Evolutionary conservation across 2,329 filamentous ascomycete species (phyloP), one percentile per base, ranked within the genome.

Genomic region (Fusarium agapanthi): DNA sequence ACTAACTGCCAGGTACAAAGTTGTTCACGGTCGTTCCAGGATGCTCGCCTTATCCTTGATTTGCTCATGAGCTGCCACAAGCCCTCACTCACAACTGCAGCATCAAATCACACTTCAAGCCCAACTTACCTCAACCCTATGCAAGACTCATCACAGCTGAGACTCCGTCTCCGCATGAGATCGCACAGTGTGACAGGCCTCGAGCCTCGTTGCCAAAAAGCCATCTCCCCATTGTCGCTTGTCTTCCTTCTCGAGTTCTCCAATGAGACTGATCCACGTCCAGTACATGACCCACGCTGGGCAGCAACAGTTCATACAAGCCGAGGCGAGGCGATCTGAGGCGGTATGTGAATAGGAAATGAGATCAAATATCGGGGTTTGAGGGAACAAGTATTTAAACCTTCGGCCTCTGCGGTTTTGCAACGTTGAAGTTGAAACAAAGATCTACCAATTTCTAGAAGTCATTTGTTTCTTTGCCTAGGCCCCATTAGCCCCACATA

Each of bases 221-320:
- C 38, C 71, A 61, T 76, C 67, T 71, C 66, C 56, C 66, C 73
- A 66, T 69, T 66, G 43, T 69, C 47, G 58, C 61, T 65, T 57
- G 53, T 58, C 43, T 47, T 53, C 41, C 43, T 47, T n/a, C 51
- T n/a, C 32, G 24, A 43, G 44, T 55, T 47, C 72, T 77, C 74
- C 75, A 80, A 80, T 80, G 40, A 69, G 67, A 73, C 68, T 50
- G 56, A 75, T 75, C 75, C 76, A 79, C 78, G 77, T 79, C 77
- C 71, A 30, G 66, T 50, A 51, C 59, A 50, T 59, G 50, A 58
- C 61, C 67, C 75, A 68, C 59, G 72, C 77, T 75, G 76, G 77
- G 79, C 76, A 79, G 61, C 78, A 75, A 77, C 69, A 75, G 64
- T 72, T 74, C 56, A 74, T 61, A 74, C 50, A 59, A 65, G 51